Conservation (phyloP, 306 rosid species). For the Ammopiptanthus mongolicus region DNA sequence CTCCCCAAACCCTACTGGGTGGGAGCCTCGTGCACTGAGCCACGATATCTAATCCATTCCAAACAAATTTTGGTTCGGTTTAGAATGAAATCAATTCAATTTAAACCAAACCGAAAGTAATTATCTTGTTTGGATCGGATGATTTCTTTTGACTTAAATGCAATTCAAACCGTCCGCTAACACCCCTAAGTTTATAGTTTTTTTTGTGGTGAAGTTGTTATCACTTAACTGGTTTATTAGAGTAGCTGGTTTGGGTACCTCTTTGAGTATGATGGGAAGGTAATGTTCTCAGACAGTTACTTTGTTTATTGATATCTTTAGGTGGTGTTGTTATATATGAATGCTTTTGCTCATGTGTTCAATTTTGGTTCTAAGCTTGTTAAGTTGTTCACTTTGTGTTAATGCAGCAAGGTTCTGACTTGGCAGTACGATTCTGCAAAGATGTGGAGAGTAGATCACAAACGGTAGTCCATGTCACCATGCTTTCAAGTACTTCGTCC, state of each 20-base stretch:
- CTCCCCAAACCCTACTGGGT: no score
- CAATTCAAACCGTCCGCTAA: no score
- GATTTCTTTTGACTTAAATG: no score
- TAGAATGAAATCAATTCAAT: no score
- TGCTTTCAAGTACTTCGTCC: constrained; percentile 27
- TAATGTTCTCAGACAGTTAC: constrained; percentile 30
- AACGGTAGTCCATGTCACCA: constrained; percentile 48
- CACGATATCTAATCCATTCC: no score
- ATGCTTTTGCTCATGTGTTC: background rate
- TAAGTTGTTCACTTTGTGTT: constrained; percentile 19
- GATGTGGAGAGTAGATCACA: constrained; percentile 92
- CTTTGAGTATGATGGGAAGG: constrained; percentile 70
- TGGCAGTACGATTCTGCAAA: constrained; percentile 81
- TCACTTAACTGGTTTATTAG: constrained; percentile 52
- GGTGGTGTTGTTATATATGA: background rate
- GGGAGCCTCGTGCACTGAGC: no score
- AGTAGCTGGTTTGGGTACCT: constrained; percentile 69
- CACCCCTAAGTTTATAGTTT: background rate
- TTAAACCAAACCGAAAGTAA: no score
- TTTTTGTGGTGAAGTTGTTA: background rate
- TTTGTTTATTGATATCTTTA: background rate
- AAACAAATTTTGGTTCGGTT: no score
- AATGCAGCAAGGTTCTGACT: constrained; percentile 64
- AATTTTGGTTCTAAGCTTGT: constrained; percentile 8
- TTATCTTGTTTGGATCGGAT: no score